These are phyloP conservation scores for Lentinus polychrous DNA, from an alignment of 1,284 basidiomycete species.

Conservation along the genomic window DNA sequence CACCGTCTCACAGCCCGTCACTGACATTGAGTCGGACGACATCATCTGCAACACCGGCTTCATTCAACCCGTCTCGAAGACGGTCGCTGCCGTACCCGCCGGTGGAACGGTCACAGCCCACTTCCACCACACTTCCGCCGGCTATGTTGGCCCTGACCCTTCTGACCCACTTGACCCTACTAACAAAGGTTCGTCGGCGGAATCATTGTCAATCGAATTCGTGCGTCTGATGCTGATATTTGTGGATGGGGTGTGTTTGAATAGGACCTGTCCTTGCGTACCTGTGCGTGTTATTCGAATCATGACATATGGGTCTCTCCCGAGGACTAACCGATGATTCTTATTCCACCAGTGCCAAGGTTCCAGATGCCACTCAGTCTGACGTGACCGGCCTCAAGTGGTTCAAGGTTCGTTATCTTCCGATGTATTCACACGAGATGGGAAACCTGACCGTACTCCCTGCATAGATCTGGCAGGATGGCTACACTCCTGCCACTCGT, in stretches of 20 bases:
- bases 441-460: background rate
- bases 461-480: constrained; percentile 13
- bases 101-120: constrained; percentile 39
- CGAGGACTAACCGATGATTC: background rate
- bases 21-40: constrained; percentile 44
- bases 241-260: background rate
- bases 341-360: constrained; percentile 1
- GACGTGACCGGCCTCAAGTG: constrained; percentile 13
- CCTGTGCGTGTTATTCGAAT: constrained; percentile 28
- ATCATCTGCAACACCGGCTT: constrained; percentile 53
- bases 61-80: constrained; percentile 39
- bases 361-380: constrained; percentile 4
- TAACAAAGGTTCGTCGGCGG: constrained; percentile 29
- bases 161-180: constrained; percentile 40
- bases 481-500: constrained; percentile 3
- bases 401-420: constrained; percentile 10
- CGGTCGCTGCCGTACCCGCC: constrained; percentile 40
- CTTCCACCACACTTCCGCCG: constrained; percentile 40
- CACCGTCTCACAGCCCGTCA: constrained; percentile 34
- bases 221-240: background rate
- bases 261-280: constrained; percentile 39
- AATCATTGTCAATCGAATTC: background rate
- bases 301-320: background rate
- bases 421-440: background rate
- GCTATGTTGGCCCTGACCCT: constrained; percentile 32